A percentile compares a stretch with the other conserved stretches of the same genome.
phyloP scores from a whole-genome alignment of 305 asterid genomes.

The Solanum hybrid region DNA sequence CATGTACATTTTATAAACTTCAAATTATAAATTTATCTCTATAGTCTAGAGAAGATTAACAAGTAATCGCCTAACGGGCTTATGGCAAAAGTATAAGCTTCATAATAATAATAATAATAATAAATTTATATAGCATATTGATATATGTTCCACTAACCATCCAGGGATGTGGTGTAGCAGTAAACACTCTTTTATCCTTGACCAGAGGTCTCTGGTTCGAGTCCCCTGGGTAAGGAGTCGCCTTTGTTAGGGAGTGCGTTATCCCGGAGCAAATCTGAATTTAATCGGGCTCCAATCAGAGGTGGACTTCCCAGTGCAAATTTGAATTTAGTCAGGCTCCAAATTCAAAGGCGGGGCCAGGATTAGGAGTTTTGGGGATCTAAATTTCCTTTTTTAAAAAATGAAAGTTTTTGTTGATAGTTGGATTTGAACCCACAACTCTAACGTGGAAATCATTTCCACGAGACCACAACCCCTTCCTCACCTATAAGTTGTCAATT shows the following conservation, averaged over 20 bases:
- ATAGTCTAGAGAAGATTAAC: background rate
- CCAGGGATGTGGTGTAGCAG: background rate
- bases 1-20: background rate
- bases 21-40: background rate
- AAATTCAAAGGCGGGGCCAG: background rate
- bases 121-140: background rate
- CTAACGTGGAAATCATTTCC: background rate
- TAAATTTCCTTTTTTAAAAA: too few relatives aligned
- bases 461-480: background rate
- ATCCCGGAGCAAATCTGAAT: background rate
- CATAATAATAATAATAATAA: background rate
- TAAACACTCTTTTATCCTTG: background rate
- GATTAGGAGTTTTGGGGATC: background rate
- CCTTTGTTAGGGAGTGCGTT: background rate
- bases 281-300: background rate
- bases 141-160: background rate
- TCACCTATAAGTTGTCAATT: background rate
- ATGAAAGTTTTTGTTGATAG: background rate
- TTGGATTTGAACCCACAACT: background rate
- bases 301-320: rapidly evolving
- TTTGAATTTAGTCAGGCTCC: background rate
- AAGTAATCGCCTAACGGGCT: background rate
- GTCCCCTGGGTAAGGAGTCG: background rate
- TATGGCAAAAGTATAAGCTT: background rate
- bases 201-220: too few relatives aligned